Base-by-base conservation (phyloP, 1,284 basidiomycete genomes). In the Ustilago nuda region DNA sequence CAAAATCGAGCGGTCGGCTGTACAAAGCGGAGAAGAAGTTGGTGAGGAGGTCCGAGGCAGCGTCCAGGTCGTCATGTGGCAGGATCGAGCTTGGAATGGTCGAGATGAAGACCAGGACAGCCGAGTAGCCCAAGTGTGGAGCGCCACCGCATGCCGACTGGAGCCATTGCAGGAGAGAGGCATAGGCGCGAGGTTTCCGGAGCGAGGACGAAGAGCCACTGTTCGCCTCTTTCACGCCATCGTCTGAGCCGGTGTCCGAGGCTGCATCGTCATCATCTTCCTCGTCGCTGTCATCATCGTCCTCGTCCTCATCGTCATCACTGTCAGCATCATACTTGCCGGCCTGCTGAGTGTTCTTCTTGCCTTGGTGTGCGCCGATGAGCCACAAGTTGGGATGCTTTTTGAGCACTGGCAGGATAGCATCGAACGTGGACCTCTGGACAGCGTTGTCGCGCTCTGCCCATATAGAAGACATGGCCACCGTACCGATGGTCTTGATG, bases 11-110 rank as follows among this genome's bases (percentile, higher is more conserved):
- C 0, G 90, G 90, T 19, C 90, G 89, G 13, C 90, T 90, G 56
- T 92, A 90, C 0, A 93, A 85, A 0, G 92, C 92, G 9, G 90
- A 89, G 92, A 93, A 94, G 79, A 95, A 91, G 0, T 92, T 90
- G 1, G 87, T 86, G 81, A 93, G 91, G 37, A 95, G 86, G n/a
- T 88, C 87, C 0, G 75, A 70, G 23, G 73, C 53, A 32, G 86
- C 78, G 0, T 79, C 79, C 83, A 65, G 79, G 0, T 90, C 54
- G 2, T 86, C 75, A 8, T 82, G 74, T 0, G 87, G 82, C 30
- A 88, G 78, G 13, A 87, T 60, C 53, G 82, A 87, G 4, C 88
- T 82, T 7, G 93, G 92, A 32, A 96, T 90, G 0, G 92, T 94
- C 0, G 92, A 92, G 4, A 96, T 82, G 30, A 94, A 88, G 43